Evolutionary conservation across 352 stramenopile genomes (phyloP).

Genomic region (Globisporangium canariense): DNA sequence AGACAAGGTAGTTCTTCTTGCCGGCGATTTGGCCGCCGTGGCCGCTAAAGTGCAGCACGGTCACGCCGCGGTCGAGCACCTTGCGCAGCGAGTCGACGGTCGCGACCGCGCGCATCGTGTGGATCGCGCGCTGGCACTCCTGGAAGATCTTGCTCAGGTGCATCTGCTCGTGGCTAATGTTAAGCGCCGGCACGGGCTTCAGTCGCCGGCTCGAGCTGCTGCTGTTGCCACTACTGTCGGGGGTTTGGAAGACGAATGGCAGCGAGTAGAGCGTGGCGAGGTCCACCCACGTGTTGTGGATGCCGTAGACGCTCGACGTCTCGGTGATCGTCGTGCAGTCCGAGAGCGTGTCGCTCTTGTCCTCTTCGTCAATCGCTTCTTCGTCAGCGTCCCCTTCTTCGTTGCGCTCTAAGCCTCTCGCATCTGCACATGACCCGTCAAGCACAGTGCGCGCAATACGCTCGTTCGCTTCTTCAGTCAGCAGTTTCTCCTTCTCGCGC

Average conservation of each 20-base stretch:
- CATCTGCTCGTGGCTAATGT: conserved; percentile 61
- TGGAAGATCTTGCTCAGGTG: conserved; percentile 74
- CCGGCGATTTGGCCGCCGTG: conserved; percentile 66
- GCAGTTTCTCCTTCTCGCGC: conserved; percentile 27
- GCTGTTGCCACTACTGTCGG: conserved; percentile 10
- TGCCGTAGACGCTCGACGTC: conserved; percentile 67
- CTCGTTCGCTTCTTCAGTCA: conserved; percentile 59
- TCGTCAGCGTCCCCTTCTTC: neutral
- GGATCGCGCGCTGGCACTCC: conserved; percentile 67
- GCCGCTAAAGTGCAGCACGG: conserved; percentile 76
- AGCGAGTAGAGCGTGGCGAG: conserved; percentile 71
- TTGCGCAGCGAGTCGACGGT: conserved; percentile 72
- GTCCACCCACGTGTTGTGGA: conserved; percentile 80
- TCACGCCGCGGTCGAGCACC: conserved; percentile 73
- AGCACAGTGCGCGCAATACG: conserved; percentile 57
- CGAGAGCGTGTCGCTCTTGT: conserved; percentile 77
- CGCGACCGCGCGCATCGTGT: conserved; percentile 70
- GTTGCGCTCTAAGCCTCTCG: conserved; percentile 6
- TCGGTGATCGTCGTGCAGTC: conserved; percentile 72
- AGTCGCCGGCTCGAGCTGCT: conserved; percentile 29
- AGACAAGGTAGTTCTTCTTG: conserved; percentile 64
- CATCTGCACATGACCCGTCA: conserved; percentile 20
- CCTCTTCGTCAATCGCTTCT: conserved; percentile 33
- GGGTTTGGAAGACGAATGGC: conserved; percentile 59
- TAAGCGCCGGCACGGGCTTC: conserved; percentile 61